phyloP scores from a whole-genome alignment of 2,329 filamentous ascomycete species.

The Aurifilum marmelostoma region DNA sequence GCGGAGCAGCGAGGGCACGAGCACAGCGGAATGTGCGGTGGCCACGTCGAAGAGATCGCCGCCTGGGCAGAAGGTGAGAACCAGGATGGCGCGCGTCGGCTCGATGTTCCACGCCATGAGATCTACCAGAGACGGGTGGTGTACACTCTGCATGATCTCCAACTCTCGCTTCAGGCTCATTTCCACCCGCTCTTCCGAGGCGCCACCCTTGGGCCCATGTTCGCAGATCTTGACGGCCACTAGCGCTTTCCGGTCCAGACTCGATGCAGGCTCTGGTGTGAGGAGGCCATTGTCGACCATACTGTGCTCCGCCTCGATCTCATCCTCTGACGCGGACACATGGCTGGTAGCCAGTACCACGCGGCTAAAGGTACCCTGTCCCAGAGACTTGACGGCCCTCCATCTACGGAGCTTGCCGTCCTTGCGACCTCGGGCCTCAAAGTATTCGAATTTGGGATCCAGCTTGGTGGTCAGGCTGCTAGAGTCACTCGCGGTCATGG shows the following conservation, averaged over 20 bases:
- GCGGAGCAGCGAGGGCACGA: slow-evolving; percentile 72
- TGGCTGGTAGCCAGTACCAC: slow-evolving; percentile 90
- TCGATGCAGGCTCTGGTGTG: slow-evolving; percentile 38
- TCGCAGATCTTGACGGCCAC: slow-evolving; percentile 96
- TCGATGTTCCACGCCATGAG: slow-evolving; percentile 91
- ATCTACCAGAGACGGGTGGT: slow-evolving; percentile 87
- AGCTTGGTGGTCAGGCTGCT: slow-evolving; percentile 37
- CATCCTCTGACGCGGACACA: slow-evolving; percentile 54
- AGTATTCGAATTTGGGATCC: slow-evolving; percentile 60
- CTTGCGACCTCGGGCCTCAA: slow-evolving; percentile 68
- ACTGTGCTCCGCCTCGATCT: slow-evolving; percentile 37
- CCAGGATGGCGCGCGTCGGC: slow-evolving; percentile 77
- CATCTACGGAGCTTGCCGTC: slow-evolving; percentile 76
- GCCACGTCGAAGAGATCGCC: slow-evolving; percentile 95
- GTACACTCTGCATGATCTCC: slow-evolving; percentile 86
- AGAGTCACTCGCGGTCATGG: slow-evolving; percentile 51
- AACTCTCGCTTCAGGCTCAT: slow-evolving; percentile 93
- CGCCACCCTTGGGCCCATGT: slow-evolving; percentile 89
- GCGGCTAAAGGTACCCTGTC: slow-evolving; percentile 93
- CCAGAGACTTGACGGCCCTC: slow-evolving; percentile 77
- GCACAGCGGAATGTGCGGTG: slow-evolving; percentile 67
- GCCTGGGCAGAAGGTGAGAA: slow-evolving; percentile 89
- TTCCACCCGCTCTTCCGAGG: slow-evolving; percentile 90
- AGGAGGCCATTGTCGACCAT: slow-evolving; percentile 36
- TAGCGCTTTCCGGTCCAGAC: slow-evolving; percentile 72